Percentiles rank a stretch among this genome's conserved stretches.
Evolutionary conservation across 805 yeast genomes (phyloP).

Genomic region (Candida jianshihensis): DNA sequence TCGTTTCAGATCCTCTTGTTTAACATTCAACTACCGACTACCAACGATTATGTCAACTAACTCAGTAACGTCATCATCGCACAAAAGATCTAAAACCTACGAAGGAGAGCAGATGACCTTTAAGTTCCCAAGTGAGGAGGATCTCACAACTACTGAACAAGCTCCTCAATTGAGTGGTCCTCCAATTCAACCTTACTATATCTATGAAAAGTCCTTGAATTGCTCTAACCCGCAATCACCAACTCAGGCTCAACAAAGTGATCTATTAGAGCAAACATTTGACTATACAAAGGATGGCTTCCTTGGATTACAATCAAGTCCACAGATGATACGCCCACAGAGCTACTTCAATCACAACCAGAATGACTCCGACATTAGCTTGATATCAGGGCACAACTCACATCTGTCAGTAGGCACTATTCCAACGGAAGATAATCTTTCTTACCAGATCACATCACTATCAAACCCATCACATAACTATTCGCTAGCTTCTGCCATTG

Average conservation of each 20-base stretch:
- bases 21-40: too few species aligned
- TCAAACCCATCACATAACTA: neutral
- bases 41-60: neutral
- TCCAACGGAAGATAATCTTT: slow-evolving; percentile 16
- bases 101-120: slow-evolving; percentile 33
- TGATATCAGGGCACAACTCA: too few species aligned
- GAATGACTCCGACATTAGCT: too few species aligned
- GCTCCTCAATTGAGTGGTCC: slow-evolving; percentile 10
- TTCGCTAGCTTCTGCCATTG: too few species aligned
- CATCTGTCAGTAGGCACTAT: slow-evolving; percentile 4
- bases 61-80: slow-evolving; percentile 14
- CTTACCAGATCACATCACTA: slow-evolving; percentile 24
- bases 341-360: too few species aligned
- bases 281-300: too few species aligned
- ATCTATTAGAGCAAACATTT: too few species aligned
- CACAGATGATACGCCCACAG: too few species aligned
- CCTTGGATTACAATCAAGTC: too few species aligned
- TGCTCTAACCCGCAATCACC: neutral
- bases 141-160: slow-evolving; percentile 2
- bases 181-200: slow-evolving; percentile 11
- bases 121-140: slow-evolving; percentile 30
- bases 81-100: slow-evolving; percentile 28
- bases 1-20: too few species aligned
- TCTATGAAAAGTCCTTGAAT: slow-evolving; percentile 3
- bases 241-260: too few species aligned